Base-by-base conservation (phyloP, 2,329 filamentous ascomycete genomes). In the Microdochium trichocladiopsis region DNA sequence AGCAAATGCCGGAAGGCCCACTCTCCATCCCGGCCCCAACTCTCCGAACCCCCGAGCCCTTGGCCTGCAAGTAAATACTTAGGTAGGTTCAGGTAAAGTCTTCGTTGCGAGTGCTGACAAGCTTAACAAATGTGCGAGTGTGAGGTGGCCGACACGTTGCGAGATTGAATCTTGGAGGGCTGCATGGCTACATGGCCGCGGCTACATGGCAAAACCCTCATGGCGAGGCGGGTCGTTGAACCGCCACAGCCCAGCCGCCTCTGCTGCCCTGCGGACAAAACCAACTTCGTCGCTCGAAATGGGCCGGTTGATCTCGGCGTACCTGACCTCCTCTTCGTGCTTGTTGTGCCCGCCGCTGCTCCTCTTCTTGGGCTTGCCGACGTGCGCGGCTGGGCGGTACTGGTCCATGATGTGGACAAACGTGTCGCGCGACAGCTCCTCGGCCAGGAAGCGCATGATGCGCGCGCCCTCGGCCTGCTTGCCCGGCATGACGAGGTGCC, bases 351-450 rank as follows among this genome's bases (percentile, higher is more conserved):
- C 36, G n/a, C 36, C n/a, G 11, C 48, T 52, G 47, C 25, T 63
- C 54, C 61, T 63, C 52, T 73, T 71, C 59, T 71, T 81, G 51
- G 74, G 72, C 71, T 90, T 93, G 3, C 90, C 90, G 1, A 95
- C 90, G 66, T 95, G 84, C 0, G 88, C 90, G 57, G 87, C 81
- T 0, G 89, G 89, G 56, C 83, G 84, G 63, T 94, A 94, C 69
- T 95, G 90, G 68, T 95, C 89, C 89, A 94, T 94, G 58, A 95
- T 85, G 64, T 95, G 86, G 54, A 94, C 80, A 67, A 92, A 93
- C 45, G 87, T 76, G 66, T 94, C 88, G 52, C 73, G 77, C 3
- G 86, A 89, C 2, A 95, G 77, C 50, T 90, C 80, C 25, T 79
- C 73, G 0, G 88, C 89, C 16, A 95, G 72, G 76, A 88, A 95